phyloP scores from a whole-genome alignment of 139 green algal genomes.

The Tetradesmus lagerheimii region DNA sequence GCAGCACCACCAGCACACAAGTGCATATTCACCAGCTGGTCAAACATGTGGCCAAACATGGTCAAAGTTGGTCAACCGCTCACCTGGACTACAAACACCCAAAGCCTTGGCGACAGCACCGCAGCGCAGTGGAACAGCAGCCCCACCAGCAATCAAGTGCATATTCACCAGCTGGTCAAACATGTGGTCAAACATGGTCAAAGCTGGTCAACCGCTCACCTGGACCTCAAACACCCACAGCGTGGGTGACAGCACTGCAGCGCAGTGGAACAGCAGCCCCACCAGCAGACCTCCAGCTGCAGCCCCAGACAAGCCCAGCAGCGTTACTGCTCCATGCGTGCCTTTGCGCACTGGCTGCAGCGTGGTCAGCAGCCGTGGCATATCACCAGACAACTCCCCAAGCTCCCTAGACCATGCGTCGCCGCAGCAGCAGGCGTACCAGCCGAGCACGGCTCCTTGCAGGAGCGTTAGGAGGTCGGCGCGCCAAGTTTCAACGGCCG shows the following conservation, averaged over 20 bases:
- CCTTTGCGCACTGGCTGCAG: constrained; percentile 75
- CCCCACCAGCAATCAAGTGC: constrained; percentile 89
- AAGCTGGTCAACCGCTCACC: constrained; percentile 11
- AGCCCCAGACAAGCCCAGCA: constrained; percentile 76
- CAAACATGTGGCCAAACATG: too few relatives aligned
- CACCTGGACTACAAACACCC: too few relatives aligned
- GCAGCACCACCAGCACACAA: too few relatives aligned
- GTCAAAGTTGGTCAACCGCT: too few relatives aligned
- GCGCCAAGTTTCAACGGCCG: constrained; percentile 58
- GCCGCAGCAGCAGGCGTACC: constrained; percentile 92
- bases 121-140: constrained; percentile 69
- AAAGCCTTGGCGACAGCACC: too few relatives aligned
- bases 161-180: too few relatives aligned
- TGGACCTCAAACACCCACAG: constrained; percentile 67
- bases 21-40: too few relatives aligned
- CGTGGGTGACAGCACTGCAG: constrained; percentile 65
- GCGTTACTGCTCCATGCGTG: constrained; percentile 91
- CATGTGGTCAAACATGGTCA: too few relatives aligned
- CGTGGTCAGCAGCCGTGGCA: constrained; percentile 89
- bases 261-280: constrained; percentile 74
- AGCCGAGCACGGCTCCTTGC: constrained; percentile 81
- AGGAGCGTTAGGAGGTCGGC: constrained; percentile 53
- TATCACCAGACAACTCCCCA: constrained; percentile 74
- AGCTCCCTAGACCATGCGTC: constrained; percentile 96
- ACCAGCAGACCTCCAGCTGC: constrained; percentile 84